Evolutionary conservation across 1,284 basidiomycete genomes (phyloP), one percentile per base, ranked within the genome.

Genomic region (Vanrija sp.): DNA sequence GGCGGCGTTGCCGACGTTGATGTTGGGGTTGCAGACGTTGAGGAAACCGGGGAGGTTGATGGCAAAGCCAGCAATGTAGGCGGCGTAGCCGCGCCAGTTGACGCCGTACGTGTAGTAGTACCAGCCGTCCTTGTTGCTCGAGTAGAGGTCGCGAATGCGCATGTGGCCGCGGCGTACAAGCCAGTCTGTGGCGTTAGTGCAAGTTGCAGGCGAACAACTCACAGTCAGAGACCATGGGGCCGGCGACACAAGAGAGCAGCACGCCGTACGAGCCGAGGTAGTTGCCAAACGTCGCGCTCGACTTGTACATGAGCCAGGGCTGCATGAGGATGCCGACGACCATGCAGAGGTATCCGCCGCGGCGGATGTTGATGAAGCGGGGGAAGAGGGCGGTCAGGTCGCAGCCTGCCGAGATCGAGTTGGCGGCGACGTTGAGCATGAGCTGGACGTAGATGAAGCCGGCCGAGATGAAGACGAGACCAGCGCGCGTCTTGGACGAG

Each of bases 391-490:
- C 84, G 1, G 89, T 90, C 60, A 92, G 76, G 74, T 93, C 89
- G 65, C 88, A 89, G 6, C 90, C 88, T 5, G 89, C 89, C 36
- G 84, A 86, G 61, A 92, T 83, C 4, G 86, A 86, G 77, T 93
- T 93, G 47, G 90, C 88, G 12, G 86, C 86, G 64, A 90, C 87
- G 71, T 88, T 89, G 41, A 72, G 63, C 42, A 73, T 44, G 39
- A 73, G 64, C 56, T 73, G 73, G 19, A 68, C 70, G 46, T 70
- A 75, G 56, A 73, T 67, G 59, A 73, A 75, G 14, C 65, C 63
- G 7, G 62, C 81, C 14, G 85, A 77, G 67, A 92, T 90, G 78
- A 90, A 91, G 18, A 63, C 67, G 19, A 71, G 56, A 12, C 69
- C 69, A 4, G 67, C 69, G 38, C 69, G 60, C 8, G 69, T 66